Percentiles rank a stretch among this genome's conserved stretches.
phyloP scores from a whole-genome alignment of 306 rosid species.

The Corylus heterophylla region DNA sequence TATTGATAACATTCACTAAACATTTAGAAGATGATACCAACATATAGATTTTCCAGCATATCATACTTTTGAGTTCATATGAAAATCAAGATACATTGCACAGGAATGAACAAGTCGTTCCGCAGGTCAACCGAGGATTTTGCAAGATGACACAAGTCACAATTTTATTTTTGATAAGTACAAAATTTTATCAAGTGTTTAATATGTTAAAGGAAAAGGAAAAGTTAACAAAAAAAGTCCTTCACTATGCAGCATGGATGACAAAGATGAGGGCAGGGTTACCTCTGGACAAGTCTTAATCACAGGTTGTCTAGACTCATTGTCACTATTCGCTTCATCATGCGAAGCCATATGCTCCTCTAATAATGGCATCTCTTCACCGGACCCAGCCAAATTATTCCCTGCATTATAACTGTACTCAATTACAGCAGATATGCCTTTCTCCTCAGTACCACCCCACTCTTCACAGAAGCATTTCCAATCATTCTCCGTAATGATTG shows the following conservation, averaged over 20 bases:
- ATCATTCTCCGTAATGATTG: conserved; percentile 77
- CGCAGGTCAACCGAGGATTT: background rate
- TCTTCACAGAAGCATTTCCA: conserved; percentile 95
- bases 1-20: background rate
- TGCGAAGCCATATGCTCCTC: conserved; percentile 49
- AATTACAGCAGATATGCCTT: conserved; percentile 68
- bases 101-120: background rate
- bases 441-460: conserved; percentile 67
- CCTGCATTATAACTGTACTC: conserved; percentile 46
- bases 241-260: conserved; percentile 15
- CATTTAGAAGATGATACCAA: background rate
- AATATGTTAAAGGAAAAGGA: background rate
- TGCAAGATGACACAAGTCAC: too few species aligned
- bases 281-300: conserved; percentile 89
- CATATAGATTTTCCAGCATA: background rate
- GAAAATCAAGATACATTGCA: background rate
- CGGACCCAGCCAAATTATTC: conserved; percentile 43
- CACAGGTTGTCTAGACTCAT: conserved; percentile 43
- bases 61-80: background rate
- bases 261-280: conserved; percentile 21
- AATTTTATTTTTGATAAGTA: background rate
- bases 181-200: background rate
- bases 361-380: conserved; percentile 40
- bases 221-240: background rate
- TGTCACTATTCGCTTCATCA: conserved; percentile 63